These are phyloP conservation scores for Canna indica DNA, from an alignment of 176 grass and related monocot genomes.

Conservation along the genomic window DNA sequence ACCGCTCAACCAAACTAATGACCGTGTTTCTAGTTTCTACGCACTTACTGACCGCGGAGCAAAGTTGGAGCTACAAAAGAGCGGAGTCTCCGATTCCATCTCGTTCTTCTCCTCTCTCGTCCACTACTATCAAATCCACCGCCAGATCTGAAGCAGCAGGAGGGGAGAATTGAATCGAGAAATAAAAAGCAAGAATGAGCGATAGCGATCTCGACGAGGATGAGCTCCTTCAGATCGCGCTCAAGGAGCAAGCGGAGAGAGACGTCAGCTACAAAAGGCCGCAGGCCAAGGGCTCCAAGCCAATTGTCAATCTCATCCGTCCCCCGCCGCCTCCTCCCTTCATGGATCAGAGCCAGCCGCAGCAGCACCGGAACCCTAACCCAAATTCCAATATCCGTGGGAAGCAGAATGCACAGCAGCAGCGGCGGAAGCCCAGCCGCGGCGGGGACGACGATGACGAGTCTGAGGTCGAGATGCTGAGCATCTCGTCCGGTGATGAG, in stretches of 20 bases:
- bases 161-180: neutral
- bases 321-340: slow-evolving; percentile 33
- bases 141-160: slow-evolving; percentile 2
- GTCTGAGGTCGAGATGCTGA: slow-evolving; percentile 87
- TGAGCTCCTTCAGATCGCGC: slow-evolving; percentile 93
- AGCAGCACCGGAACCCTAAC: slow-evolving; percentile 12
- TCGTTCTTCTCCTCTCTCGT: neutral
- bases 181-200: slow-evolving; percentile 35
- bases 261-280: slow-evolving; percentile 90
- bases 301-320: slow-evolving; percentile 85
- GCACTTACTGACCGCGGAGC: slow-evolving; percentile 2
- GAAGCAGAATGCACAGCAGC: slow-evolving; percentile 14
- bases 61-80: neutral
- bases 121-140: neutral
- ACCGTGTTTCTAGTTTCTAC: neutral
- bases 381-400: slow-evolving; percentile 4
- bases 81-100: neutral
- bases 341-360: neutral
- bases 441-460: slow-evolving; percentile 83
- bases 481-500: slow-evolving; percentile 96
- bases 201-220: slow-evolving; percentile 93
- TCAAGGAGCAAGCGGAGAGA: slow-evolving; percentile 82
- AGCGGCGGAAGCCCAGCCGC: slow-evolving; percentile 40
- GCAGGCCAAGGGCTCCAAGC: slow-evolving; percentile 39
- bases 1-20: neutral